Evolutionary conservation across 2,329 filamentous ascomycete species (phyloP).

Genomic region (Monilinia polystroma): DNA sequence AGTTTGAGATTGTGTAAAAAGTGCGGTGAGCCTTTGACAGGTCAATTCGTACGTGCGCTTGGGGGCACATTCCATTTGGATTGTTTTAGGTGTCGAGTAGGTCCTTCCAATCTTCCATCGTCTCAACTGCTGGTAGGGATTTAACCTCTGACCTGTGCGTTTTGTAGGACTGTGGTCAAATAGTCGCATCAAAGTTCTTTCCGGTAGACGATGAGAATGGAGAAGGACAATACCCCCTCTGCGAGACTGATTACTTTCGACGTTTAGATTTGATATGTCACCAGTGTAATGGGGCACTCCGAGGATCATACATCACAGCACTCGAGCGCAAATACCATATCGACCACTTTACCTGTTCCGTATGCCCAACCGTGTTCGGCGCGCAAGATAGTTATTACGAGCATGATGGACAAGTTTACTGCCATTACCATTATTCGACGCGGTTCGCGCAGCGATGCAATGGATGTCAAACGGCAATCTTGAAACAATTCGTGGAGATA

Average conservation of each 20-base stretch:
- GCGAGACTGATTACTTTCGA: slow-evolving; percentile 97
- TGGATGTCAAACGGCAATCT: slow-evolving; percentile 92
- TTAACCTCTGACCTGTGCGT: slow-evolving; percentile 31
- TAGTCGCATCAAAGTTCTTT: slow-evolving; percentile 98
- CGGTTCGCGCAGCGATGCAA: slow-evolving; percentile 95
- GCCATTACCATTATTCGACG: slow-evolving; percentile 98
- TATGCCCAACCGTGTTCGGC: slow-evolving; percentile 96
- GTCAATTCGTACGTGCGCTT: slow-evolving; percentile 92
- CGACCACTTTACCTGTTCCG: slow-evolving; percentile 96
- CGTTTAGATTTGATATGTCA: slow-evolving; percentile 87
- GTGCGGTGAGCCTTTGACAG: slow-evolving; percentile 82
- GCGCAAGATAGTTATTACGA: slow-evolving; percentile 99
- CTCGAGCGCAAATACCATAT: slow-evolving; percentile 98
- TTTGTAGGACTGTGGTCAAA: slow-evolving; percentile 85
- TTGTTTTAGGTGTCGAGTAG: slow-evolving; percentile 94
- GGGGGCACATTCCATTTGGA: slow-evolving; percentile 95
- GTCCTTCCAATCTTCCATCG: slow-evolving; percentile 25
- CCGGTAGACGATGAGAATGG: slow-evolving; percentile 89
- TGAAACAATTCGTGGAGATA: slow-evolving; percentile 99
- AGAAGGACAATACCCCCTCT: slow-evolving; percentile 85
- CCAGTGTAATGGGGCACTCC: slow-evolving; percentile 86
- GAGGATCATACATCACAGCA: slow-evolving; percentile 96
- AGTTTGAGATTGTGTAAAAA: slow-evolving; percentile 74
- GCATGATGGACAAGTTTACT: slow-evolving; percentile 93
- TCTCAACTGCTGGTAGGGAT: slow-evolving; percentile 1